A percentile compares a stretch with the other conserved stretches of the same genome.
phyloP scores from a whole-genome alignment of 208 protist genomes.

The Trypanosoma platydactyli region DNA sequence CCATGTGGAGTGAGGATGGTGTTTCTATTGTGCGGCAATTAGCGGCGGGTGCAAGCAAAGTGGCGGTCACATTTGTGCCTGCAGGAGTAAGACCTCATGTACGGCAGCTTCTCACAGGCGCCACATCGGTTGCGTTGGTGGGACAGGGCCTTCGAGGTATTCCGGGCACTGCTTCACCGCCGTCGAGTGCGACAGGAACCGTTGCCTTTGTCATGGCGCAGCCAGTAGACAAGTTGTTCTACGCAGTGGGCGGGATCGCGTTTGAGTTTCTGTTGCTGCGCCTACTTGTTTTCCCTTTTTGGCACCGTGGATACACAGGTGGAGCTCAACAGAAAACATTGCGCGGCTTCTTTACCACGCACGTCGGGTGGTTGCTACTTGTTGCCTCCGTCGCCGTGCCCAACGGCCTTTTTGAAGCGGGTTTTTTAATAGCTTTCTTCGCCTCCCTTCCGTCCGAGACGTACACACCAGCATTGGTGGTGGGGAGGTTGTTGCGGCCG shows the following conservation, averaged over 20 bases:
- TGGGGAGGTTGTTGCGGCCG: slow-evolving; percentile 54
- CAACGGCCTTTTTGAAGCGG: slow-evolving; percentile 49
- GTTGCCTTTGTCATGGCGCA: slow-evolving; percentile 19
- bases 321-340: neutral
- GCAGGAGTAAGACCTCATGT: slow-evolving; percentile 7
- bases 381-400: slow-evolving; percentile 46
- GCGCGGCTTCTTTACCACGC: slow-evolving; percentile 37
- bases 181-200: neutral
- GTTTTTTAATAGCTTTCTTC: slow-evolving; percentile 45
- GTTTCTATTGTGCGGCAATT: neutral
- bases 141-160: slow-evolving; percentile 25
- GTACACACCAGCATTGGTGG: slow-evolving; percentile 52
- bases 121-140: slow-evolving; percentile 39
- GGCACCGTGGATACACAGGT: slow-evolving; percentile 13
- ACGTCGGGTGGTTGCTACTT: slow-evolving; percentile 40
- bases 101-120: slow-evolving; percentile 37
- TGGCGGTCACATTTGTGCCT: neutral
- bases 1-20: neutral
- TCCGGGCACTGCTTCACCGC: slow-evolving; percentile 17
- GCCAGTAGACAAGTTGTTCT: slow-evolving; percentile 60
- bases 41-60: neutral
- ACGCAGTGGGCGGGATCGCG: slow-evolving; percentile 43
- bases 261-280: slow-evolving; percentile 50
- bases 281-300: slow-evolving; percentile 45
- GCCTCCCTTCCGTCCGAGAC: slow-evolving; percentile 40